Conservation (phyloP, 805 yeast genomes). For the Diddensiella santjacobensis region DNA sequence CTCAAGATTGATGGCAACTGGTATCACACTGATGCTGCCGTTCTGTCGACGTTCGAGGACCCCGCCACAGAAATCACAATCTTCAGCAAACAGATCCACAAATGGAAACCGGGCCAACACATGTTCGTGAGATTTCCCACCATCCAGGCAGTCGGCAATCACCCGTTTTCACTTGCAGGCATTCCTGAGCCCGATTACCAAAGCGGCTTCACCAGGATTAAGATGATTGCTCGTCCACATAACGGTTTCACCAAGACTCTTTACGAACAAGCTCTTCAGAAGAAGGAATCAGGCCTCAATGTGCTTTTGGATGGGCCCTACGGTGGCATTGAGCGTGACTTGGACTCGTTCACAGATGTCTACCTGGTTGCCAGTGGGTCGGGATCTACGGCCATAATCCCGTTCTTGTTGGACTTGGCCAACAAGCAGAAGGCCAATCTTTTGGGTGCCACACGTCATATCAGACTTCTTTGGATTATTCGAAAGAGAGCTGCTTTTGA, state of each 20-base stretch:
- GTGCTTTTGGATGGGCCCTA: constrained; percentile 45
- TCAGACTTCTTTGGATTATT: constrained; percentile 19
- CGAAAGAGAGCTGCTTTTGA: constrained; percentile 8
- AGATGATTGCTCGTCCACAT: constrained; percentile 36
- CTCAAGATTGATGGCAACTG: constrained; percentile 16
- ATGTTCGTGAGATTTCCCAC: constrained; percentile 17
- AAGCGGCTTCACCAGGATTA: constrained; percentile 28
- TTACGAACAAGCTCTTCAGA: constrained; percentile 12
- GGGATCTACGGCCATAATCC: constrained; percentile 38
- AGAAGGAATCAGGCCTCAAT: constrained; percentile 21
- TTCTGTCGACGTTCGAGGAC: constrained; percentile 6
- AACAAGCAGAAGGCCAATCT: not conserved
- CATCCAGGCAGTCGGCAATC: constrained; percentile 19
- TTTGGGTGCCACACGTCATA: not conserved
- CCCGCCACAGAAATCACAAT: constrained; percentile 13
- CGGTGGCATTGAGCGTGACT: constrained; percentile 43
- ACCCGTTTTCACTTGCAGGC: constrained; percentile 21
- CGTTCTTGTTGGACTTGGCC: constrained; percentile 12
- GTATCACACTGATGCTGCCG: constrained; percentile 16
- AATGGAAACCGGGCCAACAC: constrained; percentile 23
- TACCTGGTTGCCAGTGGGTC: constrained; percentile 43
- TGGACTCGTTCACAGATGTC: constrained; percentile 40
- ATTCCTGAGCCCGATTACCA: constrained; percentile 9
- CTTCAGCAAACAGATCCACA: constrained; percentile 3
- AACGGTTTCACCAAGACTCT: constrained; percentile 18